Percentiles rank a stretch among this genome's conserved stretches.
Evolutionary conservation across 129 eudicot species (phyloP).

Genomic region (Rutidosis leptorrhynchoides): DNA sequence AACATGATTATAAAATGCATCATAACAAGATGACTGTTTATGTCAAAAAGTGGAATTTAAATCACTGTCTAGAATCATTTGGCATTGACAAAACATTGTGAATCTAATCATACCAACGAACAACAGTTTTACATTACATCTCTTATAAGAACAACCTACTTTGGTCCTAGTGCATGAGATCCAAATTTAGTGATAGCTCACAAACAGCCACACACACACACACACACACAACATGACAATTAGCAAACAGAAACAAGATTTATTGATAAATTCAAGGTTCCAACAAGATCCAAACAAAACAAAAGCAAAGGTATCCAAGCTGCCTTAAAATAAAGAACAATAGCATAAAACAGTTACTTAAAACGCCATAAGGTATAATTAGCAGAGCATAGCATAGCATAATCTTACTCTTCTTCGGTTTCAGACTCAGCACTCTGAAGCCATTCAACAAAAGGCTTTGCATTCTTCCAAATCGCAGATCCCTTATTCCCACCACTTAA

Average conservation of each 20-base stretch:
- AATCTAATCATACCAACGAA: no score
- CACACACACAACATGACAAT: background rate
- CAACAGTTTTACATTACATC: no score
- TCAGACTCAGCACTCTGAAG: conserved; percentile 72
- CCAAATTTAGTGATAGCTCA: background rate
- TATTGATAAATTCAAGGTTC: background rate
- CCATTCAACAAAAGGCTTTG: conserved; percentile 70
- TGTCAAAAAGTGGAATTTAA: background rate
- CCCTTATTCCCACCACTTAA: conserved; percentile 32
- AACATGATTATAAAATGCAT: no score
- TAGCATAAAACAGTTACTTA: background rate
- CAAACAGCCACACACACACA: no score
- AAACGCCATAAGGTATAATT: background rate
- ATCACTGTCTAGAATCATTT: no score
- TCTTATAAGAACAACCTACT: background rate
- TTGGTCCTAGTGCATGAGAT: background rate
- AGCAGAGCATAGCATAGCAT: background rate
- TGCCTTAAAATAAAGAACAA: background rate
- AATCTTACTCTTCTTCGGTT: conserved; percentile 46
- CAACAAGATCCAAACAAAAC: background rate
- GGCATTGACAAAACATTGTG: background rate
- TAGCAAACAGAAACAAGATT: background rate
- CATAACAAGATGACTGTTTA: no score
- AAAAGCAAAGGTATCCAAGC: background rate
- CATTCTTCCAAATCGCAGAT: conserved; percentile 50